Base-by-base conservation (phyloP, 2,329 filamentous ascomycete genomes). In the Fusarium secorum region DNA sequence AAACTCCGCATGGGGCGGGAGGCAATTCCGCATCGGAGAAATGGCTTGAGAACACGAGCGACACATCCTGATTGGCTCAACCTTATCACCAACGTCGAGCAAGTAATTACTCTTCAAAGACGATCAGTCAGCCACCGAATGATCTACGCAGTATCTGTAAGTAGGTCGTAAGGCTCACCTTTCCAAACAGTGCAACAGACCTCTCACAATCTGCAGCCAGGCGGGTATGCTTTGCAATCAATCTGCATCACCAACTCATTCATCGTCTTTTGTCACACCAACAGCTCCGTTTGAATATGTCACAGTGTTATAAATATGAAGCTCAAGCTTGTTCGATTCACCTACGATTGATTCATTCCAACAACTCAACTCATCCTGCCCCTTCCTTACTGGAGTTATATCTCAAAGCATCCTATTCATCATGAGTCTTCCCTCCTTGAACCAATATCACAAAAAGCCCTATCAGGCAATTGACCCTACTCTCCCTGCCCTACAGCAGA, bases 101-200 rank as follows among this genome's bases (percentile, higher is more conserved):
- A 15, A n/a, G 3, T 4, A 26, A 2, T 8, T 17, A 11, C 17
- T 11, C 10, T 3, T 20, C 17, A 24, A 15, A 13, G 24, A 5
- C 4, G 0, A 9, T 36, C 8, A n/a, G 20, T 10, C 3, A 52
- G 17, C 10, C 3, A 9, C 22, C 7, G 6, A 17, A n/a, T 18
- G 14, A 32, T 32, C 2, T 10, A 18, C 15, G 15, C 7, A 18
- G 3, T 13, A 18, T 22, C 45, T 48, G 33, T 8, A 28, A 26
- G 14, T 11, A 28, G 22, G 7, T 10, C 8, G 3, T 13, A 9
- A 36, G 22, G 24, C 7, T 32, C 18, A 6, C 18, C 22, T 52
- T 28, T 11, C 5, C 7, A 5, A n/a, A 11, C 13, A 36, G 6
- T 36, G 18, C n/a, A 11, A 5, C 17, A 14, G 4, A 14, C 3